phyloP scores from a whole-genome alignment of 495 filamentous ascomycete genomes.

The Trichocladium antarcticum region DNA sequence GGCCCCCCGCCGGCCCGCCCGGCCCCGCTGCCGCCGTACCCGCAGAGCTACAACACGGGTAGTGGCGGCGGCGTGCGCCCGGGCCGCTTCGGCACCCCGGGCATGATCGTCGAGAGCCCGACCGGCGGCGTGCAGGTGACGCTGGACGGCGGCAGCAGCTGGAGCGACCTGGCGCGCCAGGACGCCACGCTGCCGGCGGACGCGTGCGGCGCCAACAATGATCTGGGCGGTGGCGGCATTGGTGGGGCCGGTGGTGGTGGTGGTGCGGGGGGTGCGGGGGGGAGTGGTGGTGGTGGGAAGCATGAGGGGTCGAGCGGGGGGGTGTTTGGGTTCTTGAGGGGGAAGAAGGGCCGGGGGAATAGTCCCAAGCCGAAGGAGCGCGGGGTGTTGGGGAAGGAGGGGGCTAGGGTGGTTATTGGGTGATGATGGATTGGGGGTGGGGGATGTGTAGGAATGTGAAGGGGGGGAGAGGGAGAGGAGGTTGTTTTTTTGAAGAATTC shows the following conservation, averaged over 20 bases:
- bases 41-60: constrained; percentile 30
- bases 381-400: constrained; percentile 90
- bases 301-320: constrained; percentile 47
- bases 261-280: constrained; percentile 21
- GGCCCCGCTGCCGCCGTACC: constrained; percentile 39
- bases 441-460: background rate
- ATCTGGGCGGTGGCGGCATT: constrained; percentile 27
- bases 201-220: constrained; percentile 39
- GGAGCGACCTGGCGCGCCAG: constrained; percentile 78
- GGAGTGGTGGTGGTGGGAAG: constrained; percentile 30
- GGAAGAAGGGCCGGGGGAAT: constrained; percentile 80
- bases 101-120: constrained; percentile 57
- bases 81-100: constrained; percentile 26
- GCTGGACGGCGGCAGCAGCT: constrained; percentile 74
- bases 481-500: too few relatives aligned
- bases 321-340: constrained; percentile 78
- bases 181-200: constrained; percentile 67
- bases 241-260: constrained; percentile 27
- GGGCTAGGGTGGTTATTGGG: constrained; percentile 64
- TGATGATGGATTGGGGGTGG: background rate
- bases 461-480: too few relatives aligned
- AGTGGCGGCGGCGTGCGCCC: constrained; percentile 15
- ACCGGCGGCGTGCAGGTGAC: constrained; percentile 86
- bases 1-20: constrained; percentile 19
- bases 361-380: constrained; percentile 91